Base-by-base conservation (phyloP, 495 filamentous ascomycete species). In the Penicillium alfredii region DNA sequence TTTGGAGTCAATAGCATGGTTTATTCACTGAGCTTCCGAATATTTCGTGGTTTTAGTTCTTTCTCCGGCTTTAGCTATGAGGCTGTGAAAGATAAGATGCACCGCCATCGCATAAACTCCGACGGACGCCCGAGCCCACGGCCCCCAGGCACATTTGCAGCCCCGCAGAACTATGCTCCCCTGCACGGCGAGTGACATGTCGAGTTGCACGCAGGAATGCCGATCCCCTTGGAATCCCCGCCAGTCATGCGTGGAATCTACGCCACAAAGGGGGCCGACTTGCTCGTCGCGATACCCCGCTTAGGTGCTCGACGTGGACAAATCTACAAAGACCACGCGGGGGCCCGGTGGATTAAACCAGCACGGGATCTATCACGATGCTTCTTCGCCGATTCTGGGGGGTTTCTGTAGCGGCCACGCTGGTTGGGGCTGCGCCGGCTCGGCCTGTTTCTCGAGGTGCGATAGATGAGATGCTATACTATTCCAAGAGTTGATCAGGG, bases 361-460 rank as follows among this genome's bases (percentile, higher is more conserved):
- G n/a, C n/a, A n/a, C 8, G 12, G 22, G 3, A 31, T 32, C 28
- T 32, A n/a, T n/a, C n/a, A 47, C 36, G 42, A 27, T 29, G 40
- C 15, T 38, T 27, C 23, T 45, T 18, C 26, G 34, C 23, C 42
- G 21, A n/a, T 11, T 49, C 34, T 31, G 35, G 8, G 33, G 32
- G 14, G 19, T 48, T 8, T 31, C 55, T 31, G 52, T 43, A 12
- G 18, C 53, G 26, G 53, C 46, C n/a, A 41, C 25, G 5, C 13
- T 58, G 34, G 44, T 35, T 17, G 45, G 28, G 27, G 56, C 59
- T 38, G 55, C 49, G 28, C 61, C 59, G 8, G 38, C 47, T 14
- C 38, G 35, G 16, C 32, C 46, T 9, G 26, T 46, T 18, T 41
- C 47, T 45, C 50, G 58, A 44, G 59, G 61, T 63, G 51, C 32